Base-by-base conservation (phyloP, 495 filamentous ascomycete species). In the Penicillium canariense region DNA sequence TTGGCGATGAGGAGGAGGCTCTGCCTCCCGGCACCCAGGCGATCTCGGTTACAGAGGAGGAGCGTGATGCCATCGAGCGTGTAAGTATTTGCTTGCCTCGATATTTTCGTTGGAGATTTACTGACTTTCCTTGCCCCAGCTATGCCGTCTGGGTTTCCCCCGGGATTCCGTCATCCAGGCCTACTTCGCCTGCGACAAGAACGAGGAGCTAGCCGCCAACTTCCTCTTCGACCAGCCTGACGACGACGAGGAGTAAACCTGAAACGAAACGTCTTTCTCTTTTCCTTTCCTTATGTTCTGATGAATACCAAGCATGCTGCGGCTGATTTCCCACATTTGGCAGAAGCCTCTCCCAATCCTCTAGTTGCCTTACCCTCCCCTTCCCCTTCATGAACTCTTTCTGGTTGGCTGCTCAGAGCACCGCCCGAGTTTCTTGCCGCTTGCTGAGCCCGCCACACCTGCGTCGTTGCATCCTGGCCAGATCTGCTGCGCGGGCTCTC, bases 161-260 rank as follows among this genome's bases (percentile, higher is more conserved):
- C 86, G 92, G 26, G 93, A 97, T 62, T 81, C 87, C 59, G 95
- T 93, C 38, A 96, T 98, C 67, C 94, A 98, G 76, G 94, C 94
- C 11, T 98, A 97, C 76, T 97, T 98, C 68, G 94, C 94, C 6
- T 98, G 94, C 70, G 94, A 98, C 73, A 98, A 97, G 80, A 97
- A 98, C 70, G 94, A 98, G 72, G 94, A 98, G 68, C 77, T 97
- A 31, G 92, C 94, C 3, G 94, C 94, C 27, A 98, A 98, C 67
- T 97, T 97, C 73, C 78, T 98, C 48, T 98, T 98, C 65, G 94
- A 98, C 59, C 90, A 97, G 68, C 91, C 92, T 1, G 90, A 94
- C 54, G 94, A 97, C 26, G 87, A 87, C 30, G 88, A 91, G 50
- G 81, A 87, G 48, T 69, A 73, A 69, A 71, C 55, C 65, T 31